A percentile compares a stretch with the other conserved stretches of the same genome.
Evolutionary conservation across 495 filamentous ascomycete genomes (phyloP).

Genomic region (Aspergillus wentii): DNA sequence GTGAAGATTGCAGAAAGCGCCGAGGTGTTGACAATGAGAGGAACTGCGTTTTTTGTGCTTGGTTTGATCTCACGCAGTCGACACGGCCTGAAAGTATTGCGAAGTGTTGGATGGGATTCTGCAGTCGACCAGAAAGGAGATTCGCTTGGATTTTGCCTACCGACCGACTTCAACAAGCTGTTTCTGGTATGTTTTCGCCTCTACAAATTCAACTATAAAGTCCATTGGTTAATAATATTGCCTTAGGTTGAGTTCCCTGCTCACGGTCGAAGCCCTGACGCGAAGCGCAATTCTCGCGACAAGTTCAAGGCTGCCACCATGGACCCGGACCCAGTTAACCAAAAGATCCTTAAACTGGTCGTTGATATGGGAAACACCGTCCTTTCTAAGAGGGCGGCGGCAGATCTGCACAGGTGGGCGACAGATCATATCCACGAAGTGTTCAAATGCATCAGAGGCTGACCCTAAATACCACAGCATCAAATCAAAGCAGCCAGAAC

Average conservation of each 20-base stretch:
- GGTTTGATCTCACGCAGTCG: conserved; percentile 88
- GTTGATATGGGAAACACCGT: conserved; percentile 88
- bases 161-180: conserved; percentile 68
- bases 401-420: conserved; percentile 59
- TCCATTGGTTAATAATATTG: neutral
- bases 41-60: conserved; percentile 93
- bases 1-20: conserved; percentile 81
- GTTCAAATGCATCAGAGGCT: too few relatives aligned
- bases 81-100: conserved; percentile 85
- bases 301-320: conserved; percentile 42
- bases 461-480: conserved; percentile 37
- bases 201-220: conserved; percentile 1
- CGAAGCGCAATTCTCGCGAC: conserved; percentile 34
- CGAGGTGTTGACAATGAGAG: conserved; percentile 84
- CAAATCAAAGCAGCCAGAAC: conserved; percentile 60
- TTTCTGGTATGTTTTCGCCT: conserved; percentile 54
- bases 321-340: conserved; percentile 63
- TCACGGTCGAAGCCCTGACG: conserved; percentile 22
- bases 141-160: conserved; percentile 82
- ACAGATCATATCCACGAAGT: too few relatives aligned
- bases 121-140: conserved; percentile 79
- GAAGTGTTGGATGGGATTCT: conserved; percentile 85
- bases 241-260: conserved; percentile 33
- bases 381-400: conserved; percentile 68
- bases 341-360: conserved; percentile 71